These are phyloP conservation scores for Ormosia semicastrata DNA, from an alignment of 306 rosid genomes.

Conservation along the genomic window DNA sequence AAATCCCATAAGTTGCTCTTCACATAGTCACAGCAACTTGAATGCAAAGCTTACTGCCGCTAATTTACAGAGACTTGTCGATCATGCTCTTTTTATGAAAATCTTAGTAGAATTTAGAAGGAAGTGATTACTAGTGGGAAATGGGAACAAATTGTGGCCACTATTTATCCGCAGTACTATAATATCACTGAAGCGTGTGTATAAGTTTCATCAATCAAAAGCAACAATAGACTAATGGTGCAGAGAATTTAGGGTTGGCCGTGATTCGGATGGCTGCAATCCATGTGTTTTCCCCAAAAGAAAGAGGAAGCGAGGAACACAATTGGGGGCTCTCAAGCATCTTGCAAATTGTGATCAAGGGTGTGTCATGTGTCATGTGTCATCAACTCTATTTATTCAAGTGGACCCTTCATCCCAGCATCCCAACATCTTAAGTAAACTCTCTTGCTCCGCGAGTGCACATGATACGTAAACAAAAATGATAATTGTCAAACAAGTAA, in stretches of 20 bases:
- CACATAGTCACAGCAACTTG: neutral
- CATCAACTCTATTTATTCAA: slow-evolving; percentile 56
- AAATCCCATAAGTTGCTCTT: neutral
- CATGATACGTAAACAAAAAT: too few relatives aligned
- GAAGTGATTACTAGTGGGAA: neutral
- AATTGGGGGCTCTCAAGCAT: slow-evolving; percentile 32
- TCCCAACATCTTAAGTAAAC: neutral
- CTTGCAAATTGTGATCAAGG: slow-evolving; percentile 55
- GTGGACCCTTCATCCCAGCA: slow-evolving; percentile 57
- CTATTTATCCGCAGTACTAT: neutral
- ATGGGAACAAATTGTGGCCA: neutral
- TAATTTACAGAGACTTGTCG: neutral
- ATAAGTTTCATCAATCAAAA: neutral
- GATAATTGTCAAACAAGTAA: too few relatives aligned
- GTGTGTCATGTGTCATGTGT: slow-evolving; percentile 38
- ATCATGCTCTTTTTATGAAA: neutral
- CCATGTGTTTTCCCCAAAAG: slow-evolving; percentile 1
- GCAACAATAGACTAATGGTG: neutral
- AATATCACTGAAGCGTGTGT: neutral
- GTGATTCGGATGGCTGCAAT: neutral
- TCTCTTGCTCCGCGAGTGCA: too few relatives aligned
- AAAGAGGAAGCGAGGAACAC: neutral
- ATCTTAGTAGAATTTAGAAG: neutral
- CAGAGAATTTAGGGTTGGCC: slow-evolving; percentile 15
- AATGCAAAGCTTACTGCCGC: too few relatives aligned